Base-by-base conservation (phyloP, 805 yeast species). In the Myxozyma melibiosi region DNA sequence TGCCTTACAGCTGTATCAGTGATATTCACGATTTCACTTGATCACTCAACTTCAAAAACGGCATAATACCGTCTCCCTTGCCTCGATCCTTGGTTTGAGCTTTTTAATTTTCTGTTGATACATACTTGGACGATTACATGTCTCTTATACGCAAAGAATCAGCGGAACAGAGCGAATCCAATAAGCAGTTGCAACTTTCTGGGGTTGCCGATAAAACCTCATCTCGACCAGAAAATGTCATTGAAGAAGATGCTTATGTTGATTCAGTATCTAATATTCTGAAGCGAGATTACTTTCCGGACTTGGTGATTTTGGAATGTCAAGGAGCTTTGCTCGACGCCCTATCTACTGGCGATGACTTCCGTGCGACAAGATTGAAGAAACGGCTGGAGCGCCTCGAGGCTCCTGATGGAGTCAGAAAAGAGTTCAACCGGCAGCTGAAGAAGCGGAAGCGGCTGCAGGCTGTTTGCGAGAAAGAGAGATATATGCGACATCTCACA, bases 231-330 rank as follows among this genome's bases (percentile, higher is more conserved):
- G 39, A 38, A 9, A 51, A 40, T 8, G 55, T 61, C 5, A 48
- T 69, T 8, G 70, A 68, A 8, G 73, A 70, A 51, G 71, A 70
- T 24, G 65, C 53, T 9, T 70, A 70, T 41, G 57, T 57, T 2
- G 47, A 41, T 6, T 47, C 64, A 8, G 38, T 70, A 18, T 63
- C 67, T 14, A 24, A 52, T 2, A 66, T 70, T 24, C 62, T 70
- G 22, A 50, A 58, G 35, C 59, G 68, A 1, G 68, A 65, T 37
- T 65, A 57, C 40, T 65, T 65, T 40, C 68, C 68, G 5, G 62
- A 57, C 25, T 48, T 61, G 6, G 51, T 45, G 11, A 39, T 51
- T 8, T 33, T 61, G 25, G 20, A 49, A 39, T 50, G 43, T 25
- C 45, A 35, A 39, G 54, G 59, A 22, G 57, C 48, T 16, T 40